Conservation (phyloP, 1,284 basidiomycete species). For the Rhodotorula sp. region DNA sequence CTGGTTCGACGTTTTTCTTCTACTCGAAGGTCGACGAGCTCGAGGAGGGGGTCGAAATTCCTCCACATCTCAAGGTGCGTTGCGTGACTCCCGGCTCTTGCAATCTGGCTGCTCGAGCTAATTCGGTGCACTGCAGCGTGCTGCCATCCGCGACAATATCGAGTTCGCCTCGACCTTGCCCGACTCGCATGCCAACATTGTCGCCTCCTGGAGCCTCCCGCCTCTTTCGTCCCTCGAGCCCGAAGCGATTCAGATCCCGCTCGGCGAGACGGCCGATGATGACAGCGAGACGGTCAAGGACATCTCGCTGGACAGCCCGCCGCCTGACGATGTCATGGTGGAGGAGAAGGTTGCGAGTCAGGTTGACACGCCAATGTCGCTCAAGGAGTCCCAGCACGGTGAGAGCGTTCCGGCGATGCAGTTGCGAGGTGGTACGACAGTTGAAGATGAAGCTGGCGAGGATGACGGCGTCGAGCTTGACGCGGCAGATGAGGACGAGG, state of each 20-base stretch:
- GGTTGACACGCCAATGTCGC: conserved; percentile 11
- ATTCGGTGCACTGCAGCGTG: neutral
- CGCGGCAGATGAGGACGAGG: neutral
- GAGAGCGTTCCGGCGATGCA: conserved; percentile 2
- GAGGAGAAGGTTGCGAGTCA: neutral
- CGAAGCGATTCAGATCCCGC: neutral
- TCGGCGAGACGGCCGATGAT: neutral
- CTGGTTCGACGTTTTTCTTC: conserved; percentile 26
- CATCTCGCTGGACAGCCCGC: conserved; percentile 10
- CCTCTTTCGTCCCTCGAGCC: conserved; percentile 4
- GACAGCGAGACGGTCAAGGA: conserved; percentile 18
- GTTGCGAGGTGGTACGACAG: conserved; percentile 20
- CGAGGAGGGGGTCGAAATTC: neutral
- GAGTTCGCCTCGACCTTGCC: conserved; percentile 22
- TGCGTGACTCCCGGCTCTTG: neutral
- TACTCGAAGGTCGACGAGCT: conserved; percentile 21
- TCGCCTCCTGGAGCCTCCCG: conserved; percentile 18
- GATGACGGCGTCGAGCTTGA: conserved; percentile 5
- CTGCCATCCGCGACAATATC: conserved; percentile 27
- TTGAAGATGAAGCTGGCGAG: neutral
- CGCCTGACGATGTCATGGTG: neutral
- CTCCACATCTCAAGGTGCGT: conserved; percentile 11
- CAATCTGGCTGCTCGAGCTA: neutral
- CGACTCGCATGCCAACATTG: neutral
- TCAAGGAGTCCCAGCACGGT: neutral